A percentile compares a stretch with the other conserved stretches of the same genome.
phyloP scores from a whole-genome alignment of 306 rosid genomes.

The Medicago arabica region DNA sequence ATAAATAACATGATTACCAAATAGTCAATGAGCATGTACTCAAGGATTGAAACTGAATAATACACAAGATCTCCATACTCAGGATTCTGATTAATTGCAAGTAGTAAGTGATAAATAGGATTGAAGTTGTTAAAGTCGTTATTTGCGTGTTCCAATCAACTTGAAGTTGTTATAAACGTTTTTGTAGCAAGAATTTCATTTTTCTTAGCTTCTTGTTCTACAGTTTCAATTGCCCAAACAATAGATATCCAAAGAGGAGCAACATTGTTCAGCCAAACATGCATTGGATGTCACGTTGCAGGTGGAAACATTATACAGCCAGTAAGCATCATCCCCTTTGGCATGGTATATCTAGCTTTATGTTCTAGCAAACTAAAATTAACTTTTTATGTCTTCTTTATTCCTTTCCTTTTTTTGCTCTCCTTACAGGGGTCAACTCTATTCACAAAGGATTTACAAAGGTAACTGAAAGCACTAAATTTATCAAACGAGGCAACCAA shows the following conservation, averaged over 20 bases:
- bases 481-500: neutral
- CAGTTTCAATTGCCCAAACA: slow-evolving; percentile 73
- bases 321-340: slow-evolving; percentile 50
- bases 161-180: slow-evolving; percentile 5
- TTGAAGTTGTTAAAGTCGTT: neutral
- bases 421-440: slow-evolving; percentile 77
- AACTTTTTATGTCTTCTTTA: slow-evolving; percentile 19
- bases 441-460: slow-evolving; percentile 71
- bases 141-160: neutral
- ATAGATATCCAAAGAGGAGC: slow-evolving; percentile 76
- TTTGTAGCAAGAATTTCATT: neutral
- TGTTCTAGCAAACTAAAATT: slow-evolving; percentile 5
- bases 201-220: slow-evolving; percentile 16
- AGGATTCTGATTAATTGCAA: neutral
- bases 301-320: slow-evolving; percentile 96
- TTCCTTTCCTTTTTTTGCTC: slow-evolving; percentile 1
- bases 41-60: neutral
- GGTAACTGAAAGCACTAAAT: slow-evolving; percentile 55
- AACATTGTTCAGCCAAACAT: slow-evolving; percentile 66
- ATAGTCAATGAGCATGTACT: neutral
- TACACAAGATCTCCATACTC: neutral
- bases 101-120: slow-evolving; percentile 1
- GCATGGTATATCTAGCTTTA: neutral
- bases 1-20: neutral
- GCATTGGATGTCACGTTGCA: slow-evolving; percentile 89